These are phyloP conservation scores for Plasmodium cynomolgi DNA, from an alignment of 169 alveolate species.

Conservation along the genomic window DNA sequence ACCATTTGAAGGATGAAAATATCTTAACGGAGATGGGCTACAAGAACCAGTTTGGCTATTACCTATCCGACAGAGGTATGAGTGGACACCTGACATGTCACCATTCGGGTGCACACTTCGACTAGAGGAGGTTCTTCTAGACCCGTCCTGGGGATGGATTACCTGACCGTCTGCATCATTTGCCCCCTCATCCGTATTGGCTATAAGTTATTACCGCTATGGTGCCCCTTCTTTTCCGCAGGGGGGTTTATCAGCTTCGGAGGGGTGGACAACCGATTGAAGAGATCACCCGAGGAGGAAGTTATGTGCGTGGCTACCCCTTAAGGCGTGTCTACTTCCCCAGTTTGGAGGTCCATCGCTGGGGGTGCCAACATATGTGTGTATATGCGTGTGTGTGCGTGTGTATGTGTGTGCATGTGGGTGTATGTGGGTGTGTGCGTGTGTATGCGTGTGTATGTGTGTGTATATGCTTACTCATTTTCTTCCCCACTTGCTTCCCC, in stretches of 20 bases:
- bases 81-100: not conserved
- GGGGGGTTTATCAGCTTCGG: slow-evolving; percentile 85
- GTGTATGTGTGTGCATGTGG: not conserved
- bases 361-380: not conserved
- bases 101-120: not conserved
- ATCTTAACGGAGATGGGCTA: slow-evolving; percentile 27
- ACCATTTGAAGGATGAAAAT: slow-evolving; percentile 28
- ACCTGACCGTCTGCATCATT: not conserved
- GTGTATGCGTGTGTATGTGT: no score
- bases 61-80: slow-evolving; percentile 47
- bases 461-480: not conserved
- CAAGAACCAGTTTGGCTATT: slow-evolving; percentile 64
- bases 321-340: not conserved
- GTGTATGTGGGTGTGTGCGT: no score
- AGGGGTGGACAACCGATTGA: slow-evolving; percentile 80
- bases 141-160: not conserved
- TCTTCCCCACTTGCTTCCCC: not conserved
- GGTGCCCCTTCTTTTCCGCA: not conserved
- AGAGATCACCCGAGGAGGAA: slow-evolving; percentile 80
- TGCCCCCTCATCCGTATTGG: not conserved
- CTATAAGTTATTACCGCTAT: not conserved
- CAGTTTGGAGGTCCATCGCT: slow-evolving; percentile 16
- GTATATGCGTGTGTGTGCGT: not conserved
- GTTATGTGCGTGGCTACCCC: slow-evolving; percentile 23
- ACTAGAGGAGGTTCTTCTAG: not conserved